Evolutionary conservation across 148 eudicot genomes (phyloP), one percentile per base, ranked within the genome.

Genomic region (Amaranthus palmeri): DNA sequence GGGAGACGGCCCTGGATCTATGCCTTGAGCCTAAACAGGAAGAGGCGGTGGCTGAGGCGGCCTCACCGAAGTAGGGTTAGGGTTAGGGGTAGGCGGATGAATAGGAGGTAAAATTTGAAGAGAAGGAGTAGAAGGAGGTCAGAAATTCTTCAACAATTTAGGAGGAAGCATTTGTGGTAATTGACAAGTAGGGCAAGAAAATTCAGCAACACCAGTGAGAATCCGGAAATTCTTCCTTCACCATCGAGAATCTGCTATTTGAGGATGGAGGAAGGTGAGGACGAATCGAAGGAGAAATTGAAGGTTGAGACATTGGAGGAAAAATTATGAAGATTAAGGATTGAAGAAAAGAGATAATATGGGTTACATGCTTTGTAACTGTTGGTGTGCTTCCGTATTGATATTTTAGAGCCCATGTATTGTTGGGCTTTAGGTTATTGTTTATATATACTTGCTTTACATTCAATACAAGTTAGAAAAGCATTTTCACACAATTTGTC

Each of bases 141-240:
- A 72, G 61, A 72, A 55, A 71, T 72, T 72, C 8, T 65, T 74
- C 4, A 74, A 69, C 2, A 83, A 80, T 55, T 83, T 84, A 7
- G 86, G 86, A 2, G 86, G 86, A 4, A 92, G 87, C 97, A 92
- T 92, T 76, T 92, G 97, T 17, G 97, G 97, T 55, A 92, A 72
- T 25, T 81, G 77, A 76, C 97, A 92, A 11, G 86, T 85, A 9
- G 96, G 97, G 78, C 97, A 92, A 8, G 84, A 88, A 60, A 92
- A 92, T 80, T 92, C 97, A 4, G 85, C 80, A 17, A 88, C 75
- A 3, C 97, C 97, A 0, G 84, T 76, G 73, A 25, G 74, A n/a
- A n/a, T n/a, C n/a, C n/a, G n/a, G n/a, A n/a, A n/a, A n/a, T n/a
- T n/a, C n/a, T n/a, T n/a, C n/a, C 70, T 49, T 42, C 54, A 42